Evolutionary conservation across 768 basidiomycete species (phyloP).

Genomic region (Psilocybe cubensis): DNA sequence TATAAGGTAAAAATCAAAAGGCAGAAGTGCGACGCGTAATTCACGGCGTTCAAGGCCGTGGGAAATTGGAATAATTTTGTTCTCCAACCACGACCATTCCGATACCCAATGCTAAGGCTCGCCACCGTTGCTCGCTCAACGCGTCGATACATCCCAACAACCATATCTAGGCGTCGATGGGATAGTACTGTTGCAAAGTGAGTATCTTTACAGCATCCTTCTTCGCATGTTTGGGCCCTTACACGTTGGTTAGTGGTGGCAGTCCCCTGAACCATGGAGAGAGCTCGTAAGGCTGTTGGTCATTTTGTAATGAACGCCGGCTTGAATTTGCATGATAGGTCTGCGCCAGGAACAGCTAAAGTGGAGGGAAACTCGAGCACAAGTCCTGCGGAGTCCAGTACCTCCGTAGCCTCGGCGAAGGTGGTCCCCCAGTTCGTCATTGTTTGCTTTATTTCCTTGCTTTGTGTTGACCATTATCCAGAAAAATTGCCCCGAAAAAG

Average conservation of each 20-base stretch:
- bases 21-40: not conserved
- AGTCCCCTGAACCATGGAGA: not conserved
- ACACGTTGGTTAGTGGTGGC: not conserved
- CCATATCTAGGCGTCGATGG: slow-evolving; percentile 13
- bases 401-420: not conserved
- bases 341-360: not conserved
- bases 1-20: not conserved
- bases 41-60: slow-evolving; percentile 9
- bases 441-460: not conserved
- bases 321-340: not conserved
- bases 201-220: not conserved
- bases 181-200: slow-evolving; percentile 13
- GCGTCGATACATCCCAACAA: slow-evolving; percentile 14
- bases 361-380: not conserved
- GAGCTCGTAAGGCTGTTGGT: slow-evolving; percentile 4
- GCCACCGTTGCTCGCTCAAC: slow-evolving; percentile 18
- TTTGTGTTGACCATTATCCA: not conserved
- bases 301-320: not conserved
- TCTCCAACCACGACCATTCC: slow-evolving; percentile 17
- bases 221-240: not conserved
- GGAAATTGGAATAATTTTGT: slow-evolving; percentile 18
- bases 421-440: not conserved
- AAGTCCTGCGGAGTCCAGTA: not conserved
- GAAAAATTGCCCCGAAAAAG: not conserved
- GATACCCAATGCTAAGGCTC: slow-evolving; percentile 23